Evolutionary conservation across 2,329 filamentous ascomycete genomes (phyloP).

Genomic region (Sarocladium kiliense): DNA sequence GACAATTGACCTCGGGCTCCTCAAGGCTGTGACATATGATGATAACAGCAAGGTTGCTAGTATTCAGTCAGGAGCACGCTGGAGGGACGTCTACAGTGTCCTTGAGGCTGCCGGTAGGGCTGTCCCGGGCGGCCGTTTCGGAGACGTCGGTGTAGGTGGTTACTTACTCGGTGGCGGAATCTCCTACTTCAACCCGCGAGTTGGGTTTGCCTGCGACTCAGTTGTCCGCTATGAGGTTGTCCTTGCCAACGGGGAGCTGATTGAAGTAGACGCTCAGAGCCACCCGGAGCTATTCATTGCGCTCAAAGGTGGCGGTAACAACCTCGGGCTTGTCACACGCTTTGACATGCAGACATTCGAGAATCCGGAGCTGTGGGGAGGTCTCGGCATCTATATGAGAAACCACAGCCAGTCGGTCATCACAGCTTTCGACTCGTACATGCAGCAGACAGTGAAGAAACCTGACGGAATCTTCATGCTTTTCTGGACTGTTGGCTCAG

Average conservation of each 20-base stretch:
- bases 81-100: conserved; percentile 25
- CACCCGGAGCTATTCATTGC: conserved; percentile 39
- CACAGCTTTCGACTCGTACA: neutral
- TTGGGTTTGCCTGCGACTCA: conserved; percentile 30
- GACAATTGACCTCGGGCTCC: conserved; percentile 17
- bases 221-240: conserved; percentile 38
- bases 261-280: conserved; percentile 31
- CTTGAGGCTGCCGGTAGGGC: conserved; percentile 28
- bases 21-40: conserved; percentile 30
- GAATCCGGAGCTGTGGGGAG: conserved; percentile 10
- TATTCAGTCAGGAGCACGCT: conserved; percentile 35
- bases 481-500: too few species aligned
- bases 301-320: conserved; percentile 41
- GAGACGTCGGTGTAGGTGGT: conserved; percentile 25
- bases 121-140: conserved; percentile 38
- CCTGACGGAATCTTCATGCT: too few species aligned
- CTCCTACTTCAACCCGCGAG: conserved; percentile 14
- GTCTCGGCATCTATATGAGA: conserved; percentile 13
- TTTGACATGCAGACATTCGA: conserved; percentile 14
- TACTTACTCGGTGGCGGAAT: conserved; percentile 22
- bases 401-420: conserved; percentile 12
- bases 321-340: conserved; percentile 35
- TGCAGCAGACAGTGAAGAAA: too few species aligned
- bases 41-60: conserved; percentile 20
- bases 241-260: conserved; percentile 33